Conservation (phyloP, 169 alveolate species). For the Plasmodium knowlesi region DNA sequence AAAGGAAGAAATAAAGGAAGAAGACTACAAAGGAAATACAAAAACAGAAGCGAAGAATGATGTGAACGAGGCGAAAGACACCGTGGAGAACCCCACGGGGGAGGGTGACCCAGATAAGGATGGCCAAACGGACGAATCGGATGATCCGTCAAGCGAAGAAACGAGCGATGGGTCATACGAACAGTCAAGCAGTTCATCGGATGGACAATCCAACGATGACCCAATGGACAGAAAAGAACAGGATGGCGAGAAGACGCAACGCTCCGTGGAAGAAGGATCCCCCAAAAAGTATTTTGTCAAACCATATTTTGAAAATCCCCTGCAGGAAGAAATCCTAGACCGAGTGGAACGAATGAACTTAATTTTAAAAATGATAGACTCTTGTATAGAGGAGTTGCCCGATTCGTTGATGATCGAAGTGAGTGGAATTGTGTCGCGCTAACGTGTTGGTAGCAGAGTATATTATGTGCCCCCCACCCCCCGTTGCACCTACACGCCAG, state of each 20-base stretch:
- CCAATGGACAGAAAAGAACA: not conserved
- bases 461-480: not conserved
- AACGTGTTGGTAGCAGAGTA: not conserved
- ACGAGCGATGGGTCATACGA: not conserved
- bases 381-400: constrained; percentile 51
- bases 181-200: not conserved
- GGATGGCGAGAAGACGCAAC: not conserved
- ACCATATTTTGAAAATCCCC: constrained; percentile 19
- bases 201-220: not conserved
- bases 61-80: not conserved
- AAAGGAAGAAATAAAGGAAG: too few species aligned
- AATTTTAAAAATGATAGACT: constrained; percentile 46
- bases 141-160: not conserved
- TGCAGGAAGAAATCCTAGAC: constrained; percentile 43
- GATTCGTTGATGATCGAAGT: constrained; percentile 52
- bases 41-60: too few species aligned
- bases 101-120: not conserved
- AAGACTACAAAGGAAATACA: too few species aligned
- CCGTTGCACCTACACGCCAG: not conserved
- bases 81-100: not conserved
- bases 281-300: constrained; percentile 40
- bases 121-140: not conserved
- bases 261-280: constrained; percentile 4
- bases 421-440: not conserved
- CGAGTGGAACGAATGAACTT: constrained; percentile 61